Evolutionary conservation across 768 basidiomycete genomes (phyloP), one percentile per base, ranked within the genome.

Genomic region (Amanita muscaria): DNA sequence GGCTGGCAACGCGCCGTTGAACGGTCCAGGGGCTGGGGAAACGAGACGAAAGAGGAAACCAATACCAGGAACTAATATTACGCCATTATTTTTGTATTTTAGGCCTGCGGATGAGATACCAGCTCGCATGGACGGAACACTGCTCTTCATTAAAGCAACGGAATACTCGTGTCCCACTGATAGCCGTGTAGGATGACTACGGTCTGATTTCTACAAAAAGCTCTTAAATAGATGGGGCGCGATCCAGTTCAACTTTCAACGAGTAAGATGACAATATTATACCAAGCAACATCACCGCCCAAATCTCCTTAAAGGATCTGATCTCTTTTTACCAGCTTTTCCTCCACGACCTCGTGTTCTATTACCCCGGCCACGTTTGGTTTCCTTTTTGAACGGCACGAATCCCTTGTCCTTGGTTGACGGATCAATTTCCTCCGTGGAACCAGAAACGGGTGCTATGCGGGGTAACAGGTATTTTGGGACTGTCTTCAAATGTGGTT

Each of bases 401-500:
- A 88, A 88, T 9, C 72, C 73, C 30, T 66, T 65, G 14, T 64
- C 60, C 6, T 56, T 57, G 4, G 58, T 57, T 11, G 48, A 5
- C 10, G 15, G 23, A 9, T 7, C 47, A 14, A 49, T 56, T 18
- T 56, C 65, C 2, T 45, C 59, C 10, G 66, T 66, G 0, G 59
- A 56, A 7, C 68, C 72, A 9, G 66, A 39, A 2, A 83, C 78
- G 6, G 83, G 67, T 18, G 82, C 79, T 38, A 88, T 83, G 22
- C 78, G 79, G 2, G 94, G 93, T 49, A 96, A 70, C 21, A 98
- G 70, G 59, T 99, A 99, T 44, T 81, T 83, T 1, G 94, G 96
- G 4, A 98, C 80, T 62, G 93, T 87, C 61, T 94, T 97, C 80
- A 98, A 88, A 60, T 98, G 93, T 1, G 90, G 66, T 59, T 96